phyloP scores from a whole-genome alignment of 2,329 filamentous ascomycete species.

The Daldinia sp. region DNA sequence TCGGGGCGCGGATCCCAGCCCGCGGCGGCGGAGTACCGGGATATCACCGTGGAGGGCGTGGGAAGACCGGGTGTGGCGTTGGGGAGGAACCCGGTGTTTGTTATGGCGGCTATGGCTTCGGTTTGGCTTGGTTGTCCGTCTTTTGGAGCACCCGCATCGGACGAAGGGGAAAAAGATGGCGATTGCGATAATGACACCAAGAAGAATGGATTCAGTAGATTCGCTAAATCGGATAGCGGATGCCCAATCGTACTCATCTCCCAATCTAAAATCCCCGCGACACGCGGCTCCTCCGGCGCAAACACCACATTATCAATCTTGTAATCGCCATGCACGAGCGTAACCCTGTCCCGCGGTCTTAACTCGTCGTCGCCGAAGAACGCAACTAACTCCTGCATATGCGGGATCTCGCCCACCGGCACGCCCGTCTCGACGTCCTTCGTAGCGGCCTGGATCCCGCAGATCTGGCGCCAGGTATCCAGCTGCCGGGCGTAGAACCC shows the following conservation, averaged over 20 bases:
- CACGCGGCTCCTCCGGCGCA: constrained; percentile 84
- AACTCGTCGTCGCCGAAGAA: constrained; percentile 76
- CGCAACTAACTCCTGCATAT: constrained; percentile 79
- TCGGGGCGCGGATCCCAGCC: constrained; percentile 71
- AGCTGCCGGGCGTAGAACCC: constrained; percentile 91
- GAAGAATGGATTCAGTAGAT: constrained; percentile 69
- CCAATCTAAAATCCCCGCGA: constrained; percentile 96
- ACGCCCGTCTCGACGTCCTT: constrained; percentile 79
- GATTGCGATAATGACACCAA: constrained; percentile 43
- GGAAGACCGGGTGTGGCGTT: constrained; percentile 67
- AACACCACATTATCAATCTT: constrained; percentile 94
- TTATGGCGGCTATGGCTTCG: constrained; percentile 42
- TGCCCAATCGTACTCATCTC: constrained; percentile 99
- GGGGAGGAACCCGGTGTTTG: constrained; percentile 63
- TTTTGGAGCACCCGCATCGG: not conserved
- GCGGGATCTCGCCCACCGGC: constrained; percentile 82
- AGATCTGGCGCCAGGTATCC: constrained; percentile 81
- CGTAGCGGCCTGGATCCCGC: constrained; percentile 76
- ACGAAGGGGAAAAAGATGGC: constrained; percentile 32
- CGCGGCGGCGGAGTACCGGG: constrained; percentile 72
- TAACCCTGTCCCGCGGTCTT: constrained; percentile 80
- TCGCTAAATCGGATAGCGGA: constrained; percentile 88
- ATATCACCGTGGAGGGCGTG: constrained; percentile 59
- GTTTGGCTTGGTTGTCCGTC: not conserved
- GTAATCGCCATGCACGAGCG: constrained; percentile 93